Evolutionary conservation across 768 basidiomycete genomes (phyloP).

Genomic region (Artomyces pyxidatus): DNA sequence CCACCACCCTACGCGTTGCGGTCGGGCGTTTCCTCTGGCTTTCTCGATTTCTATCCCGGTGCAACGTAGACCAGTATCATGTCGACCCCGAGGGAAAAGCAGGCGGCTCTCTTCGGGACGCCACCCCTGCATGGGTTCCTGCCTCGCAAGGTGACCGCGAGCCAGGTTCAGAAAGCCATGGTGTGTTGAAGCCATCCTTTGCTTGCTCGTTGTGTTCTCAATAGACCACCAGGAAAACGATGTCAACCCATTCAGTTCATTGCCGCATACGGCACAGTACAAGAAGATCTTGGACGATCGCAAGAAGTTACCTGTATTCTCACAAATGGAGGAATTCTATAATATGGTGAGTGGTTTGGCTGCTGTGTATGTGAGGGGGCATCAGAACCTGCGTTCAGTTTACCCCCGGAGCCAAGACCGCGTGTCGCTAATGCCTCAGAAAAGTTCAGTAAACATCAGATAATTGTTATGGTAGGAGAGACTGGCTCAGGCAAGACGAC

Average conservation of each 20-base stretch:
- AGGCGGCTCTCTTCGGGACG: not conserved
- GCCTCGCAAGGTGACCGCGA: conserved; percentile 18
- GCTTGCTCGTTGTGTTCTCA: too few species aligned
- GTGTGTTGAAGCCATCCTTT: conserved; percentile 10
- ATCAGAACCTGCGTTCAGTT: conserved; percentile 22
- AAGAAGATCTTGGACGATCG: conserved; percentile 78
- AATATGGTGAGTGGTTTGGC: conserved; percentile 56
- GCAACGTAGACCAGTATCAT: not conserved
- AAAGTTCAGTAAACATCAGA: conserved; percentile 72
- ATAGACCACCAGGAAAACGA: conserved; percentile 52
- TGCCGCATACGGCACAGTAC: conserved; percentile 70
- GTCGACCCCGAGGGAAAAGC: not conserved
- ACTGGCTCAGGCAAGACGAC: conserved; percentile 96
- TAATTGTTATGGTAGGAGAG: conserved; percentile 88
- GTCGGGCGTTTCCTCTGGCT: not conserved
- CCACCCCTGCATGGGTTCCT: conserved; percentile 22
- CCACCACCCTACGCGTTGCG: not conserved
- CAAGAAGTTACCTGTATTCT: conserved; percentile 84
- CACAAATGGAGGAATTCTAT: conserved; percentile 90
- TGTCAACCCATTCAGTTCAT: conserved; percentile 83
- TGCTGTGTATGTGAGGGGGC: conserved; percentile 17
- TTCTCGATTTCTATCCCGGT: not conserved
- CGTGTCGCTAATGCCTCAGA: conserved; percentile 21
- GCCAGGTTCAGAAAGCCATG: conserved; percentile 20
- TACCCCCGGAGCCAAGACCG: conserved; percentile 14